Evolutionary conservation across 1,284 basidiomycete species (phyloP).

Genomic region (Trichosporon sp.): DNA sequence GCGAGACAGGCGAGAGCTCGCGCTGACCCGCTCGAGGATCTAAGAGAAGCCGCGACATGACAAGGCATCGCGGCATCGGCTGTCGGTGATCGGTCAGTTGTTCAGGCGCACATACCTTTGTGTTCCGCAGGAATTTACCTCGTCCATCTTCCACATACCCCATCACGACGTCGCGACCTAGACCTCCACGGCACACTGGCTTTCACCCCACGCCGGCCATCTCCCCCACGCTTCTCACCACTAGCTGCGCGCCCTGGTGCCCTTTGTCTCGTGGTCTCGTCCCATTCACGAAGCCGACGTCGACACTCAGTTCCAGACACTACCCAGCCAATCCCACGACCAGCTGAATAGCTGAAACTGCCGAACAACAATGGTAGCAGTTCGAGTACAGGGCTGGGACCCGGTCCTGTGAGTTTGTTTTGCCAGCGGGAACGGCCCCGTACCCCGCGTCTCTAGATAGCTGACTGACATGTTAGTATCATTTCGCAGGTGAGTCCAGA

Average conservation of each 20-base stretch:
- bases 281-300: neutral
- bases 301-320: no score
- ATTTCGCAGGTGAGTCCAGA: constrained; percentile 42
- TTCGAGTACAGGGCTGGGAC: constrained; percentile 50
- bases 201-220: neutral
- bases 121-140: neutral
- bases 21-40: no score
- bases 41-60: no score
- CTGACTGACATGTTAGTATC: constrained; percentile 34
- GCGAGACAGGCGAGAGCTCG: no score
- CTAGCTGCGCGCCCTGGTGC: neutral
- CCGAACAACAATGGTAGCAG: constrained; percentile 6
- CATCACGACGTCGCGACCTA: neutral
- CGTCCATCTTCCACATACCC: neutral
- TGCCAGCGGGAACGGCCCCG: no score
- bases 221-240: neutral
- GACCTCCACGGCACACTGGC: neutral
- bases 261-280: neutral
- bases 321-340: neutral
- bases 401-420: constrained; percentile 47
- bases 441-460: no score
- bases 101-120: neutral
- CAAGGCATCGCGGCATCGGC: neutral
- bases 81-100: neutral
- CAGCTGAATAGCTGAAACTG: neutral